These are phyloP conservation scores for Coemansia sp. DNA, from an alignment of 192 early-diverging fungal genomes.

Conservation along the genomic window DNA sequence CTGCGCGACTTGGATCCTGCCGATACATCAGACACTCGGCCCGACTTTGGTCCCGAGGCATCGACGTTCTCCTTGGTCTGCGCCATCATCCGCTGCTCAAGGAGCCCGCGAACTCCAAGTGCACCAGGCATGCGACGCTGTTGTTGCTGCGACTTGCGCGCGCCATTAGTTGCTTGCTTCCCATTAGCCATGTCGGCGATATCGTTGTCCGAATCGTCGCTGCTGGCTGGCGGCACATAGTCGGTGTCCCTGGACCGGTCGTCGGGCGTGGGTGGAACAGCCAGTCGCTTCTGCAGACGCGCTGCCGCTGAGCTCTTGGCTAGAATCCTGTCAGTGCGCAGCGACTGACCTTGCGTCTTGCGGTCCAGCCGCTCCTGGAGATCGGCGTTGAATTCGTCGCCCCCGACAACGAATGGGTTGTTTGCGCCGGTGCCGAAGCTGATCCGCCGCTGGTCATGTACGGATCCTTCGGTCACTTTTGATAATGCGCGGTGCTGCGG, in stretches of 20 bases:
- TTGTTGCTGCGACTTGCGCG: neutral
- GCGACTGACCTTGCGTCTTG: constrained; percentile 1
- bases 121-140: constrained; percentile 30
- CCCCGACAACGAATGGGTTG: constrained; percentile 46
- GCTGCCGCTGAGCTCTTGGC: constrained; percentile 41
- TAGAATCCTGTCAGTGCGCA: constrained; percentile 20
- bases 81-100: constrained; percentile 27
- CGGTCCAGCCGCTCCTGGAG: constrained; percentile 28
- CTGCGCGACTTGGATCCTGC: neutral
- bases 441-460: constrained; percentile 44
- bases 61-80: neutral
- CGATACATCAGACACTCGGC: neutral
- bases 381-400: constrained; percentile 41
- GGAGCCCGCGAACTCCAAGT: constrained; percentile 37
- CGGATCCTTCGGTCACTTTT: constrained; percentile 37
- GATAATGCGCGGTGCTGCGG: neutral
- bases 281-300: constrained; percentile 22
- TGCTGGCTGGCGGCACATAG: constrained; percentile 30
- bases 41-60: neutral
- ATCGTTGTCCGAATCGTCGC: constrained; percentile 8
- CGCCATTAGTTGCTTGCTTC: neutral
- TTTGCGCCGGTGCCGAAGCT: constrained; percentile 39
- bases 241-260: constrained; percentile 38
- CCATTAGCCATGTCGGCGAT: neutral
- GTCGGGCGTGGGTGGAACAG: constrained; percentile 30